Evolutionary conservation across 768 basidiomycete genomes (phyloP).

Genomic region (Lepiota subincarnata): DNA sequence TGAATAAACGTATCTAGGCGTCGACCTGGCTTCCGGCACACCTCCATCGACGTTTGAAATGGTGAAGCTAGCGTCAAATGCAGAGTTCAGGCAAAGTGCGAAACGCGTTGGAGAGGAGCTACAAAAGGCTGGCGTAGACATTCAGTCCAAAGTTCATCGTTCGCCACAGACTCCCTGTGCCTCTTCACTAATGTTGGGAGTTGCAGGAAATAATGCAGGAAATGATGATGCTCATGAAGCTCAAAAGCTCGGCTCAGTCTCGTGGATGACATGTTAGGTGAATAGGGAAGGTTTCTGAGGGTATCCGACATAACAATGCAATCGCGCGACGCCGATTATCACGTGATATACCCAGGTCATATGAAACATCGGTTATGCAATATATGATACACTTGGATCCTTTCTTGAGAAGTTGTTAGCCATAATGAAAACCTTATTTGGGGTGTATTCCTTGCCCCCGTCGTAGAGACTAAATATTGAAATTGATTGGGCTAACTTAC

Average conservation of each 20-base stretch:
- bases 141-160: conserved; percentile 47
- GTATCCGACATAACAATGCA: too few relatives aligned
- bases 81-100: conserved; percentile 48
- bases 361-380: too few relatives aligned
- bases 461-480: too few relatives aligned
- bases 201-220: conserved; percentile 46
- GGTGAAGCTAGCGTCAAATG: conserved; percentile 47
- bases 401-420: too few relatives aligned
- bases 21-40: conserved; percentile 40
- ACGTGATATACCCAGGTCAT: too few relatives aligned
- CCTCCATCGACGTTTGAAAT: conserved; percentile 49
- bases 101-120: conserved; percentile 45
- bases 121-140: conserved; percentile 56
- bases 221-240: conserved; percentile 19
- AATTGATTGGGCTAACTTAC: too few relatives aligned
- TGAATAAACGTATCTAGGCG: conserved; percentile 29
- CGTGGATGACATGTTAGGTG: not conserved
- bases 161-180: not conserved
- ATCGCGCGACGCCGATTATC: too few relatives aligned
- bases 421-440: too few relatives aligned
- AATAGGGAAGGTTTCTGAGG: too few relatives aligned
- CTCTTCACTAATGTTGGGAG: not conserved
- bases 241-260: not conserved
- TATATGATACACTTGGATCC: too few relatives aligned
- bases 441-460: too few relatives aligned